Evolutionary conservation across 2,329 filamentous ascomycete genomes (phyloP).

Genomic region (Exophiala mesophila): DNA sequence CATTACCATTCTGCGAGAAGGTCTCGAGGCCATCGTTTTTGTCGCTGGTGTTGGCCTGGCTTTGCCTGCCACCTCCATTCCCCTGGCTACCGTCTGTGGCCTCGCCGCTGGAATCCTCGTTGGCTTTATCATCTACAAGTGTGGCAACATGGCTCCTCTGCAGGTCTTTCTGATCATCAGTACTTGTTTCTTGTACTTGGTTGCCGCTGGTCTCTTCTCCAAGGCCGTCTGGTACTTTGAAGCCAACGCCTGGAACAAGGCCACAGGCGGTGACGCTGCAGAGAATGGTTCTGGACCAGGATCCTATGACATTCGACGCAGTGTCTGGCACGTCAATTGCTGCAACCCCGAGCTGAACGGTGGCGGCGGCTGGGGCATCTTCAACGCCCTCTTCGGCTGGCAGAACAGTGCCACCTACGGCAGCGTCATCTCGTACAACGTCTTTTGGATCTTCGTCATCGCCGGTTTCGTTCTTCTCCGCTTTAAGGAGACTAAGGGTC

Average conservation of each 20-base stretch:
- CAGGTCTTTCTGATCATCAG: conserved; percentile 77
- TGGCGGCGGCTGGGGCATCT: conserved; percentile 76
- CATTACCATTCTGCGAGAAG: conserved; percentile 80
- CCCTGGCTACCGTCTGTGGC: conserved; percentile 69
- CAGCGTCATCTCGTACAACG: conserved; percentile 78
- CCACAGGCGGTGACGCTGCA: conserved; percentile 51
- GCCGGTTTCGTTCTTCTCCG: conserved; percentile 59
- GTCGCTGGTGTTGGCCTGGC: conserved; percentile 77
- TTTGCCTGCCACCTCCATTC: conserved; percentile 69
- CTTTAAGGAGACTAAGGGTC: conserved; percentile 53
- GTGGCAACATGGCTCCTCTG: conserved; percentile 60
- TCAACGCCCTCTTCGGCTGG: conserved; percentile 84
- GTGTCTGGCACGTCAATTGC: conserved; percentile 82
- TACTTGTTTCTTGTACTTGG: conserved; percentile 78
- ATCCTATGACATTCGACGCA: conserved; percentile 72
- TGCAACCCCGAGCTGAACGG: conserved; percentile 69
- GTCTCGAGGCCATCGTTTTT: conserved; percentile 80
- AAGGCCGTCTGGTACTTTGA: conserved; percentile 71
- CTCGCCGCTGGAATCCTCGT: conserved; percentile 61
- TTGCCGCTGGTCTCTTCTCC: conserved; percentile 77
- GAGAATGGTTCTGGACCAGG: conserved; percentile 65
- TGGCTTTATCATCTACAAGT: conserved; percentile 74
- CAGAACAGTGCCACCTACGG: conserved; percentile 83
- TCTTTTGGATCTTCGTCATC: conserved; percentile 78
- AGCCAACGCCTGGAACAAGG: conserved; percentile 60